Evolutionary conservation across 306 rosid species (phyloP).

Genomic region (Citrullus mucosospermus): DNA sequence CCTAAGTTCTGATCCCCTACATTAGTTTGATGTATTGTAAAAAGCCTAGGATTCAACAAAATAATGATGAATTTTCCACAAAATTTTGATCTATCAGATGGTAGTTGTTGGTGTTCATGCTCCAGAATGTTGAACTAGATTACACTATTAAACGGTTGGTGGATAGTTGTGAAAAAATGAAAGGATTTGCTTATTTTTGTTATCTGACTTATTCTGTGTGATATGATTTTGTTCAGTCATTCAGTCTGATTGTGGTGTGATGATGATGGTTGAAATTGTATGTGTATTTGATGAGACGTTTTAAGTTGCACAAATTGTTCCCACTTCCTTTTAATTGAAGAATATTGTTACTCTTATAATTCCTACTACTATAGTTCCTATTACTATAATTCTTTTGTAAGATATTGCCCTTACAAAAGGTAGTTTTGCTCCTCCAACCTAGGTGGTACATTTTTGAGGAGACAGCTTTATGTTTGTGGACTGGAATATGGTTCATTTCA

Average conservation of each 20-base stretch:
- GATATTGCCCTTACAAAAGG: background rate
- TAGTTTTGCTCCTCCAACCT: constrained; percentile 12
- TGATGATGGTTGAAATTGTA: background rate
- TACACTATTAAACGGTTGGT: background rate
- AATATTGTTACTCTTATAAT: background rate
- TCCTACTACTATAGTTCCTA: background rate
- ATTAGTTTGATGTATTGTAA: background rate
- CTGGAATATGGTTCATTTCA: constrained; percentile 57
- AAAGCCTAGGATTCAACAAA: background rate
- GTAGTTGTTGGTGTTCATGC: background rate
- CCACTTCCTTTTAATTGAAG: background rate
- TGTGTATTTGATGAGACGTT: background rate
- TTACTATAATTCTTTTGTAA: background rate
- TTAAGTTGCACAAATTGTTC: background rate
- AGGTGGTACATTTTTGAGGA: constrained; percentile 98
- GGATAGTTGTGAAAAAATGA: background rate
- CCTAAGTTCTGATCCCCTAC: background rate
- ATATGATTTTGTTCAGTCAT: background rate
- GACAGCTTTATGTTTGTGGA: constrained; percentile 89
- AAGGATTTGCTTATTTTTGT: background rate
- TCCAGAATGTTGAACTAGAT: background rate
- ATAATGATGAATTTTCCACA: background rate
- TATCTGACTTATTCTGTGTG: background rate
- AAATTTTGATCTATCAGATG: background rate
- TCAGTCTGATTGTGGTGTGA: background rate